Evolutionary conservation across 2,329 filamentous ascomycete species (phyloP), one percentile per base, ranked within the genome.

Genomic region (Rhynchosporium graminicola): DNA sequence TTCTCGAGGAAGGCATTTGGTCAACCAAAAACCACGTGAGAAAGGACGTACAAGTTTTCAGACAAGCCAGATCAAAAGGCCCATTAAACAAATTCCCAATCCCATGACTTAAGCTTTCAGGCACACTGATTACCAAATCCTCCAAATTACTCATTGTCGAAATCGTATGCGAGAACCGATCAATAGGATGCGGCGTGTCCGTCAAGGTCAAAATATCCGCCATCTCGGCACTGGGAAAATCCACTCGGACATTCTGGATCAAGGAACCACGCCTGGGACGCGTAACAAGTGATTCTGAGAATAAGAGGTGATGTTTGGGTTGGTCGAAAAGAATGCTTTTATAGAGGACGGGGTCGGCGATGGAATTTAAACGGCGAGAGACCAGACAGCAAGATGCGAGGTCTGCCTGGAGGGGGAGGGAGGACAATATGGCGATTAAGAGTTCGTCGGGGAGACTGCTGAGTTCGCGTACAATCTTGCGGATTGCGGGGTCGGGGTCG

Each of bases 71-170:
- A 70, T 81, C 80, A 63, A 82, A 82, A 0, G 80, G 80, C 0
- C 79, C 77, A 65, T 81, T 80, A 69, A 82, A 82, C 3, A 82
- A 70, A 43, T 77, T 75, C 7, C 80, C 80, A 66, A 82, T 80
- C 45, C 79, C 79, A 61, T 78, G 77, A 3, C 79, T 72, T 42
- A 82, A 70, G 12, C 69, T 72, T 20, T 74, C 76, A 0, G 80
- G 80, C 0, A 82, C 80, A 6, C 77, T 75, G 20, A 82, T 74
- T 59, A 80, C 77, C 4, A 82, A 73, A 12, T 74, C 77, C 68
- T 80, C 78, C 29, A 82, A 72, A 68, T 82, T 82, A 26, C 78
- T 80, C 80, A 82, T 82, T 57, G 77, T 76, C 3, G 78, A 78
- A 40, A 82, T 77, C 48, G 79, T 78, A 65, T 78, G 77, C 29